Base-by-base conservation (phyloP, 148 eudicot genomes). In the Dianthus caryophyllus region DNA sequence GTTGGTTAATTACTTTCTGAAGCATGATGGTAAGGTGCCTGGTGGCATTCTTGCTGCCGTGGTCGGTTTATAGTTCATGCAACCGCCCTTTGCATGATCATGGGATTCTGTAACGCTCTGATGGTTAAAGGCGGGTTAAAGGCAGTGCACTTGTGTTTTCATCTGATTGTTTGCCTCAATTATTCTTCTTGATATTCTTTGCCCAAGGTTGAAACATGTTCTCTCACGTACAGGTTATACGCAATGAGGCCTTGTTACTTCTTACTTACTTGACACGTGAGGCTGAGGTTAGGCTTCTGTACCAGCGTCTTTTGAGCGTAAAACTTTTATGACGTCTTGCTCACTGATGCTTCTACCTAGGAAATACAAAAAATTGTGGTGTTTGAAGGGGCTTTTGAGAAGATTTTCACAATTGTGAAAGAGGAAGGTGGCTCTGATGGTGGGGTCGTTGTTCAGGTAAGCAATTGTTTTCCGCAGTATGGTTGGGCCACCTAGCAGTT, bases 361-460 rank as follows among this genome's bases (percentile, higher is more conserved):
- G 99, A 94, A 83, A 94, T 94, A 76, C 99, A 94, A 88, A 94
- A 94, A 81, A 94, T 94, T 66, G 82, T 94, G 73, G 99, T 94
- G 65, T 94, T 90, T 77, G 99, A 94, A 81, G 91, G 96, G 77
- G 99, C 93, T 76, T 94, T 88, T 79, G 99, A 94, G 82, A 94
- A 94, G 87, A 88, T 90, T 49, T 90, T 94, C 76, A 84, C 95
- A 75, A 86, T 94, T 70, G 84, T 90, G 46, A 88, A 81, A 81
- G 99, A 94, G 79, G 99, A 94, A 81, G 99, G 99, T 25, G 93
- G 93, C 63, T 94, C 97, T 51, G 99, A 94, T 63, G 99, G 99
- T 24, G 99, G 99, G 39, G 99, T 94, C 17, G 96, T 94, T 75
- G 99, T 94, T 76, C 99, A 94, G 99, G 99, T 87, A 55, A 68